Conservation (phyloP, 306 rosid species). For the Casuarina equisetifolia region DNA sequence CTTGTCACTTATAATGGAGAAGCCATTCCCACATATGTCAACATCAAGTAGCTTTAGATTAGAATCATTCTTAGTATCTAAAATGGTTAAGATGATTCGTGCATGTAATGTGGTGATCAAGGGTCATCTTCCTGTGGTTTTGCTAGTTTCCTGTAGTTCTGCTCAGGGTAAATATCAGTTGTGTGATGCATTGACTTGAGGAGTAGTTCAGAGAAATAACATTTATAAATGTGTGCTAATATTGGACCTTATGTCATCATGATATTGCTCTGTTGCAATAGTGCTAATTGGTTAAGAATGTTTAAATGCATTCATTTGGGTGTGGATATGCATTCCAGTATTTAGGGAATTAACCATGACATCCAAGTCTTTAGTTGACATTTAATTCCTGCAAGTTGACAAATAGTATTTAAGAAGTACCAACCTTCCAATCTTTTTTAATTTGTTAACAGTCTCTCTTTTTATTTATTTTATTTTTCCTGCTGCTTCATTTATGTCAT, state of each 20-base stretch:
- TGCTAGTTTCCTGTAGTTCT: neutral
- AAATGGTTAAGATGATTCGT: neutral
- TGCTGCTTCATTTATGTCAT: neutral
- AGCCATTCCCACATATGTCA: neutral
- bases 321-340: neutral
- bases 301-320: neutral
- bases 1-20: neutral
- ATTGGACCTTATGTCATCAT: neutral
- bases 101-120: neutral
- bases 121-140: neutral
- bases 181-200: neutral
- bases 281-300: neutral
- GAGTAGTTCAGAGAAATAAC: neutral
- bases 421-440: neutral
- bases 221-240: neutral
- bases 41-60: neutral
- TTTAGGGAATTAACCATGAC: neutral
- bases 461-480: no score
- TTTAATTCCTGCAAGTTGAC: neutral
- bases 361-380: neutral
- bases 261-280: neutral
- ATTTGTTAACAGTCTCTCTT: neutral
- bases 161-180: neutral
- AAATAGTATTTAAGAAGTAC: neutral
- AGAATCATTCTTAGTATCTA: neutral